Base-by-base conservation (phyloP, 805 yeast species). In the Clavispora santaluciae region DNA sequence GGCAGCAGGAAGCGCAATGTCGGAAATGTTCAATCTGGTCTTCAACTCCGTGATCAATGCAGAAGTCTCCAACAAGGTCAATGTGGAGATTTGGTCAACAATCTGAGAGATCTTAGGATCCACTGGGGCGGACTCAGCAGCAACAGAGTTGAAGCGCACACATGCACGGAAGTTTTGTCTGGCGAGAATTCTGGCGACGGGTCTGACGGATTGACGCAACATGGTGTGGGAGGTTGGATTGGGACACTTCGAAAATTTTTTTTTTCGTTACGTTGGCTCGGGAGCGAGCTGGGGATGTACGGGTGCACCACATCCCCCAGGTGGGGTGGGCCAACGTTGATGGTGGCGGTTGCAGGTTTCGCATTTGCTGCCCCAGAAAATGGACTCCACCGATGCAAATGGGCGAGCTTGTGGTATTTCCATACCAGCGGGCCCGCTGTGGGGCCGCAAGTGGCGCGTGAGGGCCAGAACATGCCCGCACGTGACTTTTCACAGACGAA, bases 21-120 rank as follows among this genome's bases (percentile, higher is more conserved):
- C 99, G 50, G 97, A 87, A 52, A 93, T 93, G 70, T 93, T 89
- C 56, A 93, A 80, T 60, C 82, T 83, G 34, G 81, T 70, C 69
- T 83, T 83, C 62, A 87, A 74, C 59, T 87, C 96, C 29, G 79
- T 62, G 48, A 93, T 86, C 60, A 93, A 78, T 22, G 83, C 64
- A n/a, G 96, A 83, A 17, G 98, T 91, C 72, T 93, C 99, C 59
- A 90, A 73, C 42, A 93, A 76, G n/a, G 95, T 89, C 62, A 93
- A 76, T 54, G 85, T 78, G 39, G 97, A 80, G 61, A 93, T 93
- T 58, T 86, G 86, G 59, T 87, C 93, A 41, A 93, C 99, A 54
- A 93, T 90, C 41, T 79, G 66, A 35, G 83, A 56, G 64, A 93
- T 89, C 67, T 91, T 90, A 51, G 97, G 93, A 65, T 86, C 93